Evolutionary conservation across 192 early-diverging fungal species (phyloP), one percentile per base, ranked within the genome.

Genomic region (Entophlyctis helioformis): DNA sequence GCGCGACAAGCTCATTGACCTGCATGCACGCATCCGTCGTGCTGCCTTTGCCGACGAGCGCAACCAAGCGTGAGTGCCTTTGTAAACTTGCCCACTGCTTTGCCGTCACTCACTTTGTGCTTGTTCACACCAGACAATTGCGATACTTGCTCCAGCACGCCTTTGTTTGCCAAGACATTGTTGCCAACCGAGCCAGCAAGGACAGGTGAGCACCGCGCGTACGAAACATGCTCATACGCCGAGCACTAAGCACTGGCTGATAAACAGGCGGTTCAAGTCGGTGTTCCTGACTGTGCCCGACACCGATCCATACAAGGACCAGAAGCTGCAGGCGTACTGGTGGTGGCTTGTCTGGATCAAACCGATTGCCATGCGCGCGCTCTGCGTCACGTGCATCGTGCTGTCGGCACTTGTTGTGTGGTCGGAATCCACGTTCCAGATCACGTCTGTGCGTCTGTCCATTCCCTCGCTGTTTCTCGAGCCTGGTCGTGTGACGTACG

Each of bases 361-460:
- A 11, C 86, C 88, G 5, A 39, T 75, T 13, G 42, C 74, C 4
- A 71, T 74, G 45, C 78, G 79, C 10, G 44, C 50, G 0, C 46
- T 85, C 20, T 59, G 83, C 5, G 59, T 85, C 8, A 38, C 81
- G 0, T 82, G 69, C 37, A 68, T 76, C 0, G 13, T 72, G 18
- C 52, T 83, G 24, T 87, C 89, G 21, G 44, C 76, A 1, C 60
- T 74, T 21, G 67, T 97, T 25, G 62, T 97, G 23, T 97, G 94
- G 94, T 93, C 89, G 2, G 94, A 97, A 62, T 69, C 89, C 26
- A 92, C 87, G 0, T 95, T 93, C 54, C 86, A 89, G 45, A 48
- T 73, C 32, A 44, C 50, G 37, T 37, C 25, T 24, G 39, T 54
- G 23, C 64, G 72, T 4, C 53, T 93, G 33, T 88, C 85, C 4